Evolutionary conservation across 768 basidiomycete genomes (phyloP), one percentile per base, ranked within the genome.

Genomic region (Mycena polygramma): DNA sequence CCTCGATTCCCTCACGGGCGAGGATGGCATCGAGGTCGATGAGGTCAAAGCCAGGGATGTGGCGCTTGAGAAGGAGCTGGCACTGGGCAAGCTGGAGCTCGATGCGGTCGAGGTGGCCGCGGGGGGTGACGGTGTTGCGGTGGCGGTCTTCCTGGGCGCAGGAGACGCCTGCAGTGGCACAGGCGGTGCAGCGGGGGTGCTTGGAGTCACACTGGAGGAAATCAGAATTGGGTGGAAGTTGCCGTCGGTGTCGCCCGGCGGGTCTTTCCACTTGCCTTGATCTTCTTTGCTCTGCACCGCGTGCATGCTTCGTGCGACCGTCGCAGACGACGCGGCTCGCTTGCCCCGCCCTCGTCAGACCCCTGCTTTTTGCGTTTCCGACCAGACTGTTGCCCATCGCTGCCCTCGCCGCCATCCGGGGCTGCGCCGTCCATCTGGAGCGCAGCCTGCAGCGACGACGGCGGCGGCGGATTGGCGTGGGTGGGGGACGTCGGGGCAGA

Each of bases 261-360:
- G 84, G 83, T 85, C 85, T 85, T 79, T 89, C 92, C 93, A 85
- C 86, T 87, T 80, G 90, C 93, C 93, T 96, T 96, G 84, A 96
- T 96, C 92, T 96, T 96, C 90, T 96, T 95, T 85, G 91, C 92
- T 88, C 94, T 93, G 87, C 94, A 96, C 80, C 94, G 89, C 73
- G 94, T 92, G 85, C 94, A 96, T 72, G 94, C 94, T 83, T 96
- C 94, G 83, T 96, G 94, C 76, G 94, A 94, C 78, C 94, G 90
- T 75, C 94, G 86, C 76, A 96, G 87, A 64, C 94, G 89, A 76
- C 94, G 88, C 52, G 93, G 92, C 80, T 94, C 94, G 52, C 82
- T 80, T n/a, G 90, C 91, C 63, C 90, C 91, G 15, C 83, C 84
- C 35, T 83, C 84, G 3, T 83, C 82, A 0, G 58, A 14, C 58